Base-by-base conservation (phyloP, 2,329 filamentous ascomycete genomes). In the Macrophomina tecta region DNA sequence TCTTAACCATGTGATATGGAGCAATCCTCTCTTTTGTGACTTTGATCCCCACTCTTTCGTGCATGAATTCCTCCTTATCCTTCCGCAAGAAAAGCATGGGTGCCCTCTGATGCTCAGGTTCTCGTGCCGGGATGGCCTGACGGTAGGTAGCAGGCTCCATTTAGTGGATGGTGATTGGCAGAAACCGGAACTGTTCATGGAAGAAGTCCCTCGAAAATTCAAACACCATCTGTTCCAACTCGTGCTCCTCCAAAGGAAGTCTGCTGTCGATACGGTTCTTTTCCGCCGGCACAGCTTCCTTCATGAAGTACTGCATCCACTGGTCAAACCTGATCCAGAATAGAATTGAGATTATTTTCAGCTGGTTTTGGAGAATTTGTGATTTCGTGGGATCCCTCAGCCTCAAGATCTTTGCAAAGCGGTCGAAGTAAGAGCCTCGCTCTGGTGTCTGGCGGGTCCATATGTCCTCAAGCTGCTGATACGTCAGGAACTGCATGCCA, bases 181-280 rank as follows among this genome's bases (percentile, higher is more conserved):
- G n/a, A 23, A 58, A 58, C 16, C 38, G 23, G 36, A 58, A 58
- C 16, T 58, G 53, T 7, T 40, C 53, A 11, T 30, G 18, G 53
- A 58, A 58, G 23, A 58, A 58, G 11, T 18, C 36, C 34, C 36
- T 58, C n/a, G 34, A 30, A n/a, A 58, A 58, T 8, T 52, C 49
- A 12, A 58, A 58, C 16, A 40, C 53, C 16, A 23, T 18, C n/a
- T 40, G 34, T 28, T 42, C 34, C 11, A 58, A 36, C 7, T 30
- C 34, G 4, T 9, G 7, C 8, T 58, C 53, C 5, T 40, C 34
- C 9, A 58, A 58, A 9, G 53, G 53, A 9, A 58, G 38, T 0
- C n/a, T 30, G 7, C n/a, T 6, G 16, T 58, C 53, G 4, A 5
- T 9, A 3, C 53, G 53, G 1, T n/a, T 7, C 28, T 34, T 52